Conservation (phyloP, 2,329 filamentous ascomycete genomes). For the Hypoxylon sp. region DNA sequence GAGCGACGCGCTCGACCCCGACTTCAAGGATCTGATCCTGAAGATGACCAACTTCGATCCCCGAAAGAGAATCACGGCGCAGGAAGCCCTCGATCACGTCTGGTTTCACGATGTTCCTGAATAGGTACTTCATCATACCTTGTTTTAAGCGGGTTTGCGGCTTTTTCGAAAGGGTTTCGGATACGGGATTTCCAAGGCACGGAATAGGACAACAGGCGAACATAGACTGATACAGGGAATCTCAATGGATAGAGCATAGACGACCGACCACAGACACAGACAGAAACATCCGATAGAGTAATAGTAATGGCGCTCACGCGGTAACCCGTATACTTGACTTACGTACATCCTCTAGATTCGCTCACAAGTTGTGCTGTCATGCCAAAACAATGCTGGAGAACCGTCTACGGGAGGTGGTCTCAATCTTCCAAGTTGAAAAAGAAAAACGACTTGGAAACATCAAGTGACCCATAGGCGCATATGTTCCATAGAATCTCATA, state of each 20-base stretch:
- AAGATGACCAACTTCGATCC: slow-evolving; percentile 58
- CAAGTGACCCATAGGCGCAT: no score
- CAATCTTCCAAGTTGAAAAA: background rate
- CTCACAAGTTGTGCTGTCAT: background rate
- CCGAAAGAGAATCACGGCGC: slow-evolving; percentile 55
- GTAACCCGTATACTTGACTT: background rate
- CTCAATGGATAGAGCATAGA: slow-evolving; percentile 28
- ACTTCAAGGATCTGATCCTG: slow-evolving; percentile 56
- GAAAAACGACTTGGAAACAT: no score
- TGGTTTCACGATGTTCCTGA: slow-evolving; percentile 48
- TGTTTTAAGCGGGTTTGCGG: background rate
- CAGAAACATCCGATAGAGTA: slow-evolving; percentile 26
- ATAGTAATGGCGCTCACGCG: slow-evolving; percentile 35
- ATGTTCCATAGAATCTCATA: no score
- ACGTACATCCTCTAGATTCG: background rate
- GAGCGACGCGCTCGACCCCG: slow-evolving; percentile 54
- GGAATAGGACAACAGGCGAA: slow-evolving; percentile 15
- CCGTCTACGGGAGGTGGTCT: background rate
- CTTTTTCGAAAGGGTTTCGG: slow-evolving; percentile 24
- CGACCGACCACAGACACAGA: slow-evolving; percentile 12
- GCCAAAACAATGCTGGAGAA: background rate
- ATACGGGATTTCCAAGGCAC: slow-evolving; percentile 11
- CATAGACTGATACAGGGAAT: slow-evolving; percentile 36
- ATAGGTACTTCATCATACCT: background rate
- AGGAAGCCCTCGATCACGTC: slow-evolving; percentile 54